Percentiles rank a stretch among this genome's conserved stretches.
Conservation (phyloP, 2,329 filamentous ascomycete genomes). For the Phialophora expanda region DNA sequence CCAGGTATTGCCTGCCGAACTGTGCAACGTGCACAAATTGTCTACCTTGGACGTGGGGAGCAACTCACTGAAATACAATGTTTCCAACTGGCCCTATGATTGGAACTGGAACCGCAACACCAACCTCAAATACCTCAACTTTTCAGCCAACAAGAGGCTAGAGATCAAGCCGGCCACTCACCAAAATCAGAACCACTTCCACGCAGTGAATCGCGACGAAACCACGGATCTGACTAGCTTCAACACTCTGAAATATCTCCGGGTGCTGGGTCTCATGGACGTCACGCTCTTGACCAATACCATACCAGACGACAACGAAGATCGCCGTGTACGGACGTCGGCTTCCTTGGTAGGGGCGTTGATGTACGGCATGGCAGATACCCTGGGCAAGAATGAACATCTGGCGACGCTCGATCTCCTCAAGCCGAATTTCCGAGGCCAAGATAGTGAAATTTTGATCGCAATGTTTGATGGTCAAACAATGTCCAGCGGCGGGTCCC, state of each 20-base stretch:
- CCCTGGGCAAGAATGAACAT: constrained; percentile 89
- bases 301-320: constrained; percentile 93
- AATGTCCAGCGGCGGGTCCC: constrained; percentile 86
- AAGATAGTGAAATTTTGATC: constrained; percentile 85
- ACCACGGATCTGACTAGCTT: constrained; percentile 83
- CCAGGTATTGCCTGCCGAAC: constrained; percentile 91
- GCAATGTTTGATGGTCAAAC: constrained; percentile 96
- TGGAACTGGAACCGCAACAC: constrained; percentile 99
- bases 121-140: constrained; percentile 90
- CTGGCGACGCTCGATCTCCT: constrained; percentile 95
- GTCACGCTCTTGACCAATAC: constrained; percentile 92
- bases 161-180: constrained; percentile 72
- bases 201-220: constrained; percentile 56
- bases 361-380: constrained; percentile 97
- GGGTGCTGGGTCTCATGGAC: constrained; percentile 94
- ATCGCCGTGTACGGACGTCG: constrained; percentile 93
- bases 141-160: constrained; percentile 94
- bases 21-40: constrained; percentile 90
- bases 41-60: constrained; percentile 92
- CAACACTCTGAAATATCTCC: constrained; percentile 77
- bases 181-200: constrained; percentile 58
- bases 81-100: constrained; percentile 97
- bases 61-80: constrained; percentile 97
- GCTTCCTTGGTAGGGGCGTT: constrained; percentile 90
- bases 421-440: constrained; percentile 86